phyloP scores from a whole-genome alignment of 805 yeast species.

The Saitoella complicata region DNA sequence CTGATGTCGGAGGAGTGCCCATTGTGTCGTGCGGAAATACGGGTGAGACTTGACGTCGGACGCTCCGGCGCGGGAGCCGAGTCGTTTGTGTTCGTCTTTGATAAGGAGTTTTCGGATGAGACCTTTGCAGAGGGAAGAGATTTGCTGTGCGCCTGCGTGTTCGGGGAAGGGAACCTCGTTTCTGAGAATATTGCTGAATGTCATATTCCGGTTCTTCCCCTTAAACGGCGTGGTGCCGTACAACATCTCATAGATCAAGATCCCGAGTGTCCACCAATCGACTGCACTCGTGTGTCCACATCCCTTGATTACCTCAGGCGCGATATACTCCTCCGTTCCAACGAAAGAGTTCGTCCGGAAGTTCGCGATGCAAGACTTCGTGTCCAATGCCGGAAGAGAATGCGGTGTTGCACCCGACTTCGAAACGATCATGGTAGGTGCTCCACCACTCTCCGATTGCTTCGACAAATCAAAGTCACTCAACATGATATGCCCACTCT shows the following conservation, averaged over 20 bases:
- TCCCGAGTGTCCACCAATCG: constrained; percentile 99
- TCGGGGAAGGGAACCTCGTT: constrained; percentile 72
- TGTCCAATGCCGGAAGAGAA: constrained; percentile 57
- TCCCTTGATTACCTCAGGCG: constrained; percentile 95
- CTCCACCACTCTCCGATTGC: constrained; percentile 61
- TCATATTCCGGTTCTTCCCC: constrained; percentile 73
- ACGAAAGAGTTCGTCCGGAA: constrained; percentile 96
- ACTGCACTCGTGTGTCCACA: constrained; percentile 96
- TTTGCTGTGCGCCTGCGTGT: constrained; percentile 21
- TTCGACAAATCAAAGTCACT: constrained; percentile 92
- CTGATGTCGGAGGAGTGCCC: constrained; percentile 88
- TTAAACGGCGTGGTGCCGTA: constrained; percentile 94
- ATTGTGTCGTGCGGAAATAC: constrained; percentile 78
- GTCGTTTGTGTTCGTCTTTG: constrained; percentile 74
- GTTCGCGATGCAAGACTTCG: constrained; percentile 89
- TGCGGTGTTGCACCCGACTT: constrained; percentile 18
- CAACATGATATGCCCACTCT: constrained; percentile 95
- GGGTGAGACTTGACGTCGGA: constrained; percentile 84
- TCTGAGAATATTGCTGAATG: constrained; percentile 76
- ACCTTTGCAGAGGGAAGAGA: constrained; percentile 62
- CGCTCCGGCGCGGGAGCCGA: constrained; percentile 90
- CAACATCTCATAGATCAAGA: constrained; percentile 82
- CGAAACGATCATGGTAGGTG: constrained; percentile 46
- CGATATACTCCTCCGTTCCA: constrained; percentile 96
- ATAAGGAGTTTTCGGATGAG: constrained; percentile 66